Evolutionary conservation across 1,284 basidiomycete genomes (phyloP).

Genomic region (Papiliotrema laurentii): DNA sequence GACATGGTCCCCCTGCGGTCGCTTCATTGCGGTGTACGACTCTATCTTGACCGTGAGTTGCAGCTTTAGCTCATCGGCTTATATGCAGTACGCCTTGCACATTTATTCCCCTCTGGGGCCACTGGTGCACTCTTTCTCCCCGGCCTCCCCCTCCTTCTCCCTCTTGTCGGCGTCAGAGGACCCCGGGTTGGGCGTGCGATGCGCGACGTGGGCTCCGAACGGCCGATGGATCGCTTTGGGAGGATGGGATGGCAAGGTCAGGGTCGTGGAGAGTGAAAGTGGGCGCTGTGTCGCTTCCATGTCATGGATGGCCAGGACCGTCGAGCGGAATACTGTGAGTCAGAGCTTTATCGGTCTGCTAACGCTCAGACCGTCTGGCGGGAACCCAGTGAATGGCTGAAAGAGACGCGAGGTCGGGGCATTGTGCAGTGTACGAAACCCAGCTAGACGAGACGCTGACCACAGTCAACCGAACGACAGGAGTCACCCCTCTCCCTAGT

Average conservation of each 20-base stretch:
- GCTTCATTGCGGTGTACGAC: constrained; percentile 77
- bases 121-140: constrained; percentile 63
- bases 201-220: constrained; percentile 73
- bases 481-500: constrained; percentile 11
- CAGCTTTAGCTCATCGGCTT: not conserved
- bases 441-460: not conserved
- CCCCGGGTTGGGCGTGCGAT: constrained; percentile 71
- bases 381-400: constrained; percentile 74
- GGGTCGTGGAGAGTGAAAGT: constrained; percentile 70
- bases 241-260: constrained; percentile 81
- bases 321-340: constrained; percentile 56
- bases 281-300: constrained; percentile 69
- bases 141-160: constrained; percentile 47
- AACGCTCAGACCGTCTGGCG: constrained; percentile 56
- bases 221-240: constrained; percentile 70
- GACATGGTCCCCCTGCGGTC: constrained; percentile 75
- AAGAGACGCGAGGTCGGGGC: constrained; percentile 55
- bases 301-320: constrained; percentile 57
- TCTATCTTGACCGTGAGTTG: constrained; percentile 64
- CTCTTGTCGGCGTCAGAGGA: constrained; percentile 49
- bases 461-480: constrained; percentile 19
- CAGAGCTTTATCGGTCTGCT: not conserved
- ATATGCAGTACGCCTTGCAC: constrained; percentile 25
- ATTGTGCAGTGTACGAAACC: constrained; percentile 67
- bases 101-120: constrained; percentile 69